A percentile compares a stretch with the other conserved stretches of the same genome.
phyloP scores from a whole-genome alignment of 352 stramenopile species.

The Globisporangium lucens region DNA sequence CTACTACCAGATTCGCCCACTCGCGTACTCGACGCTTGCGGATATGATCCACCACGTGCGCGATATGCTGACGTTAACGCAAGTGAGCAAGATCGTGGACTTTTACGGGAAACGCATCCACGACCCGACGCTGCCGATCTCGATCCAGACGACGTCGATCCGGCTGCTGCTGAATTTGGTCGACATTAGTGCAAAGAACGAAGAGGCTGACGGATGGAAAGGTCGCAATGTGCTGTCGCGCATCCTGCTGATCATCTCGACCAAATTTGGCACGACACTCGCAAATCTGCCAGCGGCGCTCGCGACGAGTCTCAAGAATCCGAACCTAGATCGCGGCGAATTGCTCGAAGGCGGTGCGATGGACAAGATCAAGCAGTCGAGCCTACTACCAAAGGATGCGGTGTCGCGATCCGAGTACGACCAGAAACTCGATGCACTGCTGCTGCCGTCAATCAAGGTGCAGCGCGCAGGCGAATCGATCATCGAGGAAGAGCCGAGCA shows the following conservation, averaged over 20 bases:
- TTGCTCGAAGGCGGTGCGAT: conserved; percentile 81
- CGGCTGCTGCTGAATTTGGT: conserved; percentile 96
- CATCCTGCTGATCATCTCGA: conserved; percentile 91
- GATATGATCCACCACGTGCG: conserved; percentile 98
- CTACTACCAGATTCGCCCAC: conserved; percentile 90
- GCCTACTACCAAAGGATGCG: conserved; percentile 56
- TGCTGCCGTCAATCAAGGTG: conserved; percentile 54
- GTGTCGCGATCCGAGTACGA: conserved; percentile 60
- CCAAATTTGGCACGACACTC: conserved; percentile 92
- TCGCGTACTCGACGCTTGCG: conserved; percentile 96
- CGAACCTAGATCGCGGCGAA: conserved; percentile 47
- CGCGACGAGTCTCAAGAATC: conserved; percentile 45
- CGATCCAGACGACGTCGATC: conserved; percentile 96
- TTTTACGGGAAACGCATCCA: conserved; percentile 93
- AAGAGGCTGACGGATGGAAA: conserved; percentile 83
- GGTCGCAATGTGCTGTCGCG: conserved; percentile 88
- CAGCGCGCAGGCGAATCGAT: conserved; percentile 47
- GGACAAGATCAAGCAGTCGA: conserved; percentile 87
- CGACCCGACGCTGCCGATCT: conserved; percentile 91
- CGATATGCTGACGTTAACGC: conserved; percentile 91
- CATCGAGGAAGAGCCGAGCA: conserved; percentile 72
- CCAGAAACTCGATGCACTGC: conserved; percentile 66
- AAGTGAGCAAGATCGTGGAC: conserved; percentile 94
- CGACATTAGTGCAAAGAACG: conserved; percentile 96
- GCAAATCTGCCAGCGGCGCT: conserved; percentile 68